A percentile compares a stretch with the other conserved stretches of the same genome.
Conservation (phyloP, 345 rosid genomes). For the Firmiana major region DNA sequence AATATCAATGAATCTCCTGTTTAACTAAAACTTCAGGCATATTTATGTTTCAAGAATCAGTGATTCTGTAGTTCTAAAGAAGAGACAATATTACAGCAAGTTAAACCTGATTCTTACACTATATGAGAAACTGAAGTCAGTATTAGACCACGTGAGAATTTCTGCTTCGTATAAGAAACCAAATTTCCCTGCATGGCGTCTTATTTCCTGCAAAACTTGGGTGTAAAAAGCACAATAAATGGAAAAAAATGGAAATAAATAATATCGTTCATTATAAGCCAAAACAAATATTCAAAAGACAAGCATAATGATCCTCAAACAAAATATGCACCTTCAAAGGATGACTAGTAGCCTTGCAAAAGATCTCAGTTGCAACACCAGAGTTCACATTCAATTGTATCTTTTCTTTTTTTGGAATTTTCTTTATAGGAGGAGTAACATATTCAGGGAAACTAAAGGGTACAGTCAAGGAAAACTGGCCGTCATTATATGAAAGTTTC, state of each 20-base stretch:
- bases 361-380: conserved; percentile 57
- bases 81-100: background rate
- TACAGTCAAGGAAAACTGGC: conserved; percentile 55
- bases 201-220: conserved; percentile 47
- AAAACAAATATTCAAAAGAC: background rate
- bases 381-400: conserved; percentile 65
- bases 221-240: background rate
- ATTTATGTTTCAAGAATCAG: no score
- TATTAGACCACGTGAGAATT: conserved; percentile 74
- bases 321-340: conserved; percentile 64
- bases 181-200: conserved; percentile 54
- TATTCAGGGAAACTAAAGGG: conserved; percentile 84
- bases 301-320: background rate
- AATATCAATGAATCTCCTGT: background rate
- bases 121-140: conserved; percentile 68
- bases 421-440: conserved; percentile 80
- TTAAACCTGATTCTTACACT: conserved; percentile 39
- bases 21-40: background rate
- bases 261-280: background rate
- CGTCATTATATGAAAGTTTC: conserved; percentile 50
- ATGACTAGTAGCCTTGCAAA: conserved; percentile 69
- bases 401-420: conserved; percentile 67
- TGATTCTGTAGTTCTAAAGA: no score
- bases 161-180: conserved; percentile 70
- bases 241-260: background rate